Evolutionary conservation across 2,329 filamentous ascomycete genomes (phyloP).

Genomic region (Xylaria sp.): DNA sequence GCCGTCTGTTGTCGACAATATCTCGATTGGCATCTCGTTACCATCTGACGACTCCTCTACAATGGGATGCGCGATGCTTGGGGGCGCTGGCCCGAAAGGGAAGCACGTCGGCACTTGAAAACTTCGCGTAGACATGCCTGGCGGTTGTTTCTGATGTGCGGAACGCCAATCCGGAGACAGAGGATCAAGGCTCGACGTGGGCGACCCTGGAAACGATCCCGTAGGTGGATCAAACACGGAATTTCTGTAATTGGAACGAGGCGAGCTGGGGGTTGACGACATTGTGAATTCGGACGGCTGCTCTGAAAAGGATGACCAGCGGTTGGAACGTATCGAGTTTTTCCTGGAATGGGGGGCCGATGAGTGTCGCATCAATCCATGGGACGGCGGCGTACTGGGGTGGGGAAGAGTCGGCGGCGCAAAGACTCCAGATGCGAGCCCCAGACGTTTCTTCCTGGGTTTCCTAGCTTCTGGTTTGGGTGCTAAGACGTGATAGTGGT

Average conservation of each 20-base stretch:
- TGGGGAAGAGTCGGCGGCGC: constrained; percentile 61
- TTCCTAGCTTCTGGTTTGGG: constrained; percentile 70
- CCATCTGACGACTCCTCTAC: constrained; percentile 49
- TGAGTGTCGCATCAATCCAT: constrained; percentile 53
- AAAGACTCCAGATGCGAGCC: constrained; percentile 70
- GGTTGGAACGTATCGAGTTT: constrained; percentile 63
- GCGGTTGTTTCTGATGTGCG: constrained; percentile 65
- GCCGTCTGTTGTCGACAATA: constrained; percentile 51
- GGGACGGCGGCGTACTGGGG: constrained; percentile 58
- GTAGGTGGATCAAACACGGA: constrained; percentile 83
- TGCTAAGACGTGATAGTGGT: constrained; percentile 82
- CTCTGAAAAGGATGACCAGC: constrained; percentile 74
- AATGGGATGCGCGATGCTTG: constrained; percentile 45
- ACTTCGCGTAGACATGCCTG: constrained; percentile 65
- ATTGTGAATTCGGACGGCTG: constrained; percentile 71
- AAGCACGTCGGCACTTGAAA: constrained; percentile 53
- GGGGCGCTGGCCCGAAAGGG: constrained; percentile 38
- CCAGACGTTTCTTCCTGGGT: constrained; percentile 77
- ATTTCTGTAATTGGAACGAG: constrained; percentile 76
- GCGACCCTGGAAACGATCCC: constrained; percentile 80
- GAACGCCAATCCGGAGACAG: constrained; percentile 68
- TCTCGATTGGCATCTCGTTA: constrained; percentile 48
- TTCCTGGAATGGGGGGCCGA: constrained; percentile 56
- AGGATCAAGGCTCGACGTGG: constrained; percentile 79
- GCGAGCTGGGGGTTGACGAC: constrained; percentile 84